These are phyloP conservation scores for Calonectria pseudoreteaudii DNA, from an alignment of 2,329 filamentous ascomycete species.

Conservation along the genomic window DNA sequence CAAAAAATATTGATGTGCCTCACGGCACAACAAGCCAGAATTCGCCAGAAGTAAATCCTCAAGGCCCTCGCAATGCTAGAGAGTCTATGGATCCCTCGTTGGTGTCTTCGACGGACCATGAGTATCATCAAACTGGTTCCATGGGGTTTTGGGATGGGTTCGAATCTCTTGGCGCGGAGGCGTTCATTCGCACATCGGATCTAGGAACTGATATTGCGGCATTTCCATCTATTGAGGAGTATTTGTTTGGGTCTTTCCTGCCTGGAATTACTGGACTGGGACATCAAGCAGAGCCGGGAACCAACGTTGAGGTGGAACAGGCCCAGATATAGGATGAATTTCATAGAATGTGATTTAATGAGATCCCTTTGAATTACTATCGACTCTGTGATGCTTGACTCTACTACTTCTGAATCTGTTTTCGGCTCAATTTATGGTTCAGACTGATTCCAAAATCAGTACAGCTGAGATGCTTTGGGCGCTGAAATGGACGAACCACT, in stretches of 20 bases:
- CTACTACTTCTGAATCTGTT: not conserved
- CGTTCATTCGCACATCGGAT: not conserved
- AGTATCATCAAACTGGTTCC: not conserved
- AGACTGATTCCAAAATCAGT: not conserved
- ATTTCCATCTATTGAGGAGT: not conserved
- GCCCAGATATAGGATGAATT: not conserved
- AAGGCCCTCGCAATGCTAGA: too few relatives aligned
- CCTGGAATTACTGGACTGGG: not conserved
- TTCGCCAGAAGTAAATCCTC: too few relatives aligned
- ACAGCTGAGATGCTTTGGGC: not conserved
- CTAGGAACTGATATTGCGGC: not conserved
- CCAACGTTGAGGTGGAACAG: not conserved
- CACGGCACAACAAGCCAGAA: too few relatives aligned
- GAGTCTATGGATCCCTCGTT: not conserved
- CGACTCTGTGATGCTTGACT: not conserved
- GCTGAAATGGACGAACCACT: not conserved
- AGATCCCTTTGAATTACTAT: not conserved
- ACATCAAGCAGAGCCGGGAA: not conserved
- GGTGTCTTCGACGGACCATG: too few relatives aligned
- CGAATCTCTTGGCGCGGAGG: not conserved
- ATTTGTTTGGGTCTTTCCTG: not conserved
- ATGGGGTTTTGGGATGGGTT: not conserved
- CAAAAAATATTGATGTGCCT: too few relatives aligned
- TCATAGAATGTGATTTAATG: not conserved
- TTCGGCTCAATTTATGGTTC: not conserved